A percentile compares a stretch with the other conserved stretches of the same genome.
Conservation (phyloP, 768 basidiomycete species). For the Botryobasidium botryosum region DNA sequence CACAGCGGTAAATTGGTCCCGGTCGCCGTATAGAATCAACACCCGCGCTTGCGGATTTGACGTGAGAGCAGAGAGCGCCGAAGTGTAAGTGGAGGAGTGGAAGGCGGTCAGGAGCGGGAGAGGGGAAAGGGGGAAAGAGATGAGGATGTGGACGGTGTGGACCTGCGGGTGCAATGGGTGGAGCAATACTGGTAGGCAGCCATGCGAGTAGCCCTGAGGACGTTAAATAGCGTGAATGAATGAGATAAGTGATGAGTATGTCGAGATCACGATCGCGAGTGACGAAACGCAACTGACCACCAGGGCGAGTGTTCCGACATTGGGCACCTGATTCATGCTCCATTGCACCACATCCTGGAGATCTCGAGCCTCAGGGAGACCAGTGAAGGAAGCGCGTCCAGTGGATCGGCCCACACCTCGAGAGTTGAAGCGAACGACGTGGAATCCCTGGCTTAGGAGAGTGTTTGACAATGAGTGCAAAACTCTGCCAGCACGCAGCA, state of each 20-base stretch:
- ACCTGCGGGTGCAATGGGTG: slow-evolving; percentile 27
- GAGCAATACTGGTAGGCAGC: slow-evolving; percentile 52
- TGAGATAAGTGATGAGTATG: background rate
- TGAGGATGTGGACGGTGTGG: slow-evolving; percentile 43
- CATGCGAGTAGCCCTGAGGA: slow-evolving; percentile 70
- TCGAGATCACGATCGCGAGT: slow-evolving; percentile 5
- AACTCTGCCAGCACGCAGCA: too few species aligned
- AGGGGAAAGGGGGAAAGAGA: slow-evolving; percentile 64
- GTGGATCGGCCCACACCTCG: slow-evolving; percentile 61
- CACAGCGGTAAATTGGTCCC: slow-evolving; percentile 50
- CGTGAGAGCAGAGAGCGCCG: slow-evolving; percentile 3
- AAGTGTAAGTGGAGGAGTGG: slow-evolving; percentile 24
- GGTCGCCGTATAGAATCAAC: slow-evolving; percentile 48
- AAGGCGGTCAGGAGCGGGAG: slow-evolving; percentile 55
- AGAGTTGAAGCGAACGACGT: slow-evolving; percentile 58
- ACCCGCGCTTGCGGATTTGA: slow-evolving; percentile 22
- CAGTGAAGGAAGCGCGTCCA: slow-evolving; percentile 59
- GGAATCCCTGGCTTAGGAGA: slow-evolving; percentile 28
- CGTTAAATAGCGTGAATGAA: slow-evolving; percentile 1
- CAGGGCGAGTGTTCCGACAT: slow-evolving; percentile 29
- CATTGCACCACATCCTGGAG: slow-evolving; percentile 35
- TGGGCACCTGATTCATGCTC: slow-evolving; percentile 25
- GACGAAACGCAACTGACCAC: slow-evolving; percentile 30
- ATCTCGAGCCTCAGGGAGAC: slow-evolving; percentile 51
- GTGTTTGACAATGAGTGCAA: slow-evolving; percentile 25